Conservation (phyloP, 768 basidiomycete species). For the Boletus reticuloceps region DNA sequence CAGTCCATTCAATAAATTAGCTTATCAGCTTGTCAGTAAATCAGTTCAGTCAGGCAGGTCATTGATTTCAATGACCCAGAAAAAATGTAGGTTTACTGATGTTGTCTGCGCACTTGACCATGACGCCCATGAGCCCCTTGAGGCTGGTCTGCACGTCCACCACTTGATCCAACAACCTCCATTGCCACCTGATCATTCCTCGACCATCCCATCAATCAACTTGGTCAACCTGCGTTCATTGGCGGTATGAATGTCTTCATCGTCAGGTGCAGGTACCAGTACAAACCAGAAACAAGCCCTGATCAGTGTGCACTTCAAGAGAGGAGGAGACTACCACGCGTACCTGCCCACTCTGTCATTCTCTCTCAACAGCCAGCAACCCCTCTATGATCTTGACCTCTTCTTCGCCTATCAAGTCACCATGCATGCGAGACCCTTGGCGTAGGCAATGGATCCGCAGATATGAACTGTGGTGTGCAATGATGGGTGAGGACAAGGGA, state of each 20-base stretch:
- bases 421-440: slow-evolving; percentile 77
- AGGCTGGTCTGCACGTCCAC: slow-evolving; percentile 62
- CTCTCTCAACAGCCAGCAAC: slow-evolving; percentile 68
- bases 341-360: slow-evolving; percentile 82
- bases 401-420: slow-evolving; percentile 77
- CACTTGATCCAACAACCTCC: slow-evolving; percentile 88
- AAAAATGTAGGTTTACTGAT: no score
- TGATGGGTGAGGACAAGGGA: no score
- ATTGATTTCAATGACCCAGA: no score
- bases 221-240: slow-evolving; percentile 95
- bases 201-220: slow-evolving; percentile 93
- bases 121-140: slow-evolving; percentile 80
- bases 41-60: no score
- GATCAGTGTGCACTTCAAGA: neutral
- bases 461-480: no score
- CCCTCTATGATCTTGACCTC: slow-evolving; percentile 70
- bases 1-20: no score
- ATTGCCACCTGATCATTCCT: slow-evolving; percentile 99
- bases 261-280: slow-evolving; percentile 75
- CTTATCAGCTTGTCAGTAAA: no score
- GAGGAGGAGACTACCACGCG: neutral
- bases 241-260: slow-evolving; percentile 99
- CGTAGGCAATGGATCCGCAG: slow-evolving; percentile 92
- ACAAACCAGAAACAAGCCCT: slow-evolving; percentile 52
- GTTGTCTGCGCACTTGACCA: slow-evolving; percentile 92